A percentile compares a stretch with the other conserved stretches of the same genome.
phyloP scores from a whole-genome alignment of 2,329 filamentous ascomycete genomes.

The Chaetomiaceae sp. region DNA sequence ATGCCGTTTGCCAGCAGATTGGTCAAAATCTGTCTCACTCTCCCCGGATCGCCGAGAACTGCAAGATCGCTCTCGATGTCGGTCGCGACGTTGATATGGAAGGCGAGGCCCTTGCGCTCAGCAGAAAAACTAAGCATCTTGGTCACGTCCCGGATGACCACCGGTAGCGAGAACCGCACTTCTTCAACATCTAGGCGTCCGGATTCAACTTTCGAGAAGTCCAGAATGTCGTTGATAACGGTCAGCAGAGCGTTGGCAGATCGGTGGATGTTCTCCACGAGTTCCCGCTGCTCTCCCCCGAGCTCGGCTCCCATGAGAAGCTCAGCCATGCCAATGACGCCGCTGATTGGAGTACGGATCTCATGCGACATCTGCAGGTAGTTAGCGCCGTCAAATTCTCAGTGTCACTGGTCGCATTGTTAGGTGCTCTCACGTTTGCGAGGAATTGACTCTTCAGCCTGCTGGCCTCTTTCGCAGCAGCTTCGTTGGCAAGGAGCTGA shows the following conservation, averaged over 20 bases:
- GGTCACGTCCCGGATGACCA: slow-evolving; percentile 70
- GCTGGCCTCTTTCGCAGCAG: slow-evolving; percentile 73
- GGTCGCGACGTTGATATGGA: slow-evolving; percentile 57
- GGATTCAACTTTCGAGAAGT: slow-evolving; percentile 82
- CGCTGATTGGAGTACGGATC: slow-evolving; percentile 71
- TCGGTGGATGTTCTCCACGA: slow-evolving; percentile 69
- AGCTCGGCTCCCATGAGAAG: slow-evolving; percentile 63
- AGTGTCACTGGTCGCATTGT: no score
- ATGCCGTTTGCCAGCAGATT: slow-evolving; percentile 73
- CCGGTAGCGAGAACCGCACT: slow-evolving; percentile 68
- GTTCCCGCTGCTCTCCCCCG: slow-evolving; percentile 65
- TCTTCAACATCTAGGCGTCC: slow-evolving; percentile 72
- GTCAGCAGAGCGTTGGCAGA: slow-evolving; percentile 77
- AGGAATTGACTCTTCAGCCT: slow-evolving; percentile 74
- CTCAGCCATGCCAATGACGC: slow-evolving; percentile 75
- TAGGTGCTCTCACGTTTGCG: slow-evolving; percentile 46
- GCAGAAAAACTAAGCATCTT: slow-evolving; percentile 87
- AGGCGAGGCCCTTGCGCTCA: slow-evolving; percentile 69
- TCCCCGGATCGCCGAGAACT: slow-evolving; percentile 79
- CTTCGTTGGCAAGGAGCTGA: slow-evolving; percentile 65
- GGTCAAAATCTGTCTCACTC: slow-evolving; percentile 75
- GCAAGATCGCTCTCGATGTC: slow-evolving; percentile 63
- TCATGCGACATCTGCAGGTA: slow-evolving; percentile 63
- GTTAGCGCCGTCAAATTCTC: neutral
- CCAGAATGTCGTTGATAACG: slow-evolving; percentile 85